Conservation (phyloP, 345 rosid species). For the Zanthoxylum bungeanum region DNA sequence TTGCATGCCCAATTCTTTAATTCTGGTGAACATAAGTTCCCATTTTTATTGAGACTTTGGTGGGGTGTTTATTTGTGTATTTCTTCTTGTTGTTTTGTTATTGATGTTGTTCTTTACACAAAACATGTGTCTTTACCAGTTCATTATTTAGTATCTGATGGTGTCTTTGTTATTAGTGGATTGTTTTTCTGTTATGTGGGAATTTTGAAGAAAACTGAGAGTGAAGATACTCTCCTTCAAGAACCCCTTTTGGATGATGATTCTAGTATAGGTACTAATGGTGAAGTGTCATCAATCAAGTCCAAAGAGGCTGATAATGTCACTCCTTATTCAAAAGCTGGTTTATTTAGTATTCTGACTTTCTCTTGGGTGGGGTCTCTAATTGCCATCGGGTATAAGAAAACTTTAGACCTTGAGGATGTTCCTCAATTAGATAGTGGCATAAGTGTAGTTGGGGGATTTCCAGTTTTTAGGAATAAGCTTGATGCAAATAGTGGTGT, state of each 20-base stretch:
- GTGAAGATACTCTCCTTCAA: constrained; percentile 25
- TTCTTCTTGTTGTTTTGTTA: constrained; percentile 42
- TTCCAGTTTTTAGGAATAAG: constrained; percentile 36
- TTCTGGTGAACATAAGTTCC: constrained; percentile 27
- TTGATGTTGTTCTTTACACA: constrained; percentile 30
- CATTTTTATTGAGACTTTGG: constrained; percentile 45
- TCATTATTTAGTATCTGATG: constrained; percentile 17
- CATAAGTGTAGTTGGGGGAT: constrained; percentile 44
- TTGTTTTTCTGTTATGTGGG: constrained; percentile 19
- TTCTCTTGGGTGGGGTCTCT: constrained; percentile 67
- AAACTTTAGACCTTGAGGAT: constrained; percentile 56
- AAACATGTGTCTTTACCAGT: constrained; percentile 4
- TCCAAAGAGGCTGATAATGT: constrained; percentile 33
- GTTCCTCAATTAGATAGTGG: constrained; percentile 60
- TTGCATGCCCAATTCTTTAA: constrained; percentile 22
- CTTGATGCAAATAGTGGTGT: constrained; percentile 33
- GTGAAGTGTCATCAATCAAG: constrained; percentile 21
- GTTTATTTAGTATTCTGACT: constrained; percentile 42
- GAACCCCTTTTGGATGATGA: constrained; percentile 48
- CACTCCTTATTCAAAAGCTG: constrained; percentile 48
- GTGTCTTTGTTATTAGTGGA: constrained; percentile 17
- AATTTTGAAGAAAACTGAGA: constrained; percentile 1
- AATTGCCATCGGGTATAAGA: constrained; percentile 54
- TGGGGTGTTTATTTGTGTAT: constrained; percentile 42
- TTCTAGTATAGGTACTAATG: constrained; percentile 16